Conservation (phyloP, 1,139 yeast genomes). For the Candida labiduridarum region DNA sequence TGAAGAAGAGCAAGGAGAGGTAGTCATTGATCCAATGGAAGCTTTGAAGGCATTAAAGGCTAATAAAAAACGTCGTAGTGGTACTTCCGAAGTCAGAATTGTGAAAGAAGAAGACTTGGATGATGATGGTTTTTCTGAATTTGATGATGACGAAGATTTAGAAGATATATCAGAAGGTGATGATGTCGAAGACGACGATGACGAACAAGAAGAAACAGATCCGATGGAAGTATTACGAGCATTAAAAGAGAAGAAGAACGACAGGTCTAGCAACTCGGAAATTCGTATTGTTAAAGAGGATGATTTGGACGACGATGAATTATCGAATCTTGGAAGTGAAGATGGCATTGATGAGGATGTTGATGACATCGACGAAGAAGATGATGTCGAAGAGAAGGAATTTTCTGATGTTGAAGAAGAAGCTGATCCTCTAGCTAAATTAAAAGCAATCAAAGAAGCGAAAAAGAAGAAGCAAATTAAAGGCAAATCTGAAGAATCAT, state of each 20-base stretch:
- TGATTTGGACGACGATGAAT: conserved; percentile 21
- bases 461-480: conserved; percentile 17
- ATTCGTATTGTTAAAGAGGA: conserved; percentile 25
- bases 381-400: conserved; percentile 9
- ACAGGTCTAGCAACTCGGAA: conserved; percentile 21
- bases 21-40: conserved; percentile 34
- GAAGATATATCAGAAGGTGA: conserved; percentile 1
- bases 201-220: conserved; percentile 19
- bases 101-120: conserved; percentile 28
- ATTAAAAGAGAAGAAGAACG: conserved; percentile 21
- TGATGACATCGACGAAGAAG: conserved; percentile 17
- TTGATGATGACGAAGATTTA: conserved; percentile 8
- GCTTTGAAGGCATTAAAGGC: conserved; percentile 15
- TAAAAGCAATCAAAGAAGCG: conserved; percentile 44
- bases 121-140: conserved; percentile 20
- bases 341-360: conserved; percentile 15
- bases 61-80: conserved; percentile 3
- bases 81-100: conserved; percentile 16
- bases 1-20: conserved; percentile 10
- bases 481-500: conserved; percentile 14
- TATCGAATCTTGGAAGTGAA: conserved; percentile 16
- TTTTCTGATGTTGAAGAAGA: conserved; percentile 17
- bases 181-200: conserved; percentile 10
- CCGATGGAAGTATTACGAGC: conserved; percentile 27
- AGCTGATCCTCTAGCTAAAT: conserved; percentile 44